Evolutionary conservation across 768 basidiomycete genomes (phyloP).

Genomic region (Kwoniella pini): DNA sequence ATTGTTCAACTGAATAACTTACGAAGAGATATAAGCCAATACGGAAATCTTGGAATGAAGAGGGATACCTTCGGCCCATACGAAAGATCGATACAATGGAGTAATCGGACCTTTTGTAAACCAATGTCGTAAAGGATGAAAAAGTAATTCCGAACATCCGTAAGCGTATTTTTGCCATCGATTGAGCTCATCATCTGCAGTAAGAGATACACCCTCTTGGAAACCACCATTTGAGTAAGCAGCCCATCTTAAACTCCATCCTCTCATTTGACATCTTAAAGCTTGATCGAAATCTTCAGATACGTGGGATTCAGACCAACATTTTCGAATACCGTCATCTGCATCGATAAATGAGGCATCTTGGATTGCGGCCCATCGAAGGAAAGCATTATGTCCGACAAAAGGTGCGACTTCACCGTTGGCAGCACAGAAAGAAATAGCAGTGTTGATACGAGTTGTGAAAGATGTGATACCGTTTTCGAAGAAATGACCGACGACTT

Average conservation of each 20-base stretch:
- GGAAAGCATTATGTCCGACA: constrained; percentile 64
- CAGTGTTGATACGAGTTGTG: constrained; percentile 74
- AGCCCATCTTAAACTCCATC: constrained; percentile 59
- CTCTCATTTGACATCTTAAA: constrained; percentile 62
- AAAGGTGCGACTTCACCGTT: constrained; percentile 45
- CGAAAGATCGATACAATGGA: constrained; percentile 49
- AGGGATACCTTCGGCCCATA: constrained; percentile 57
- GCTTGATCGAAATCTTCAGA: constrained; percentile 69
- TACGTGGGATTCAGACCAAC: constrained; percentile 80
- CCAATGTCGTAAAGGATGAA: constrained; percentile 80
- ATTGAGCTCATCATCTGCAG: constrained; percentile 81
- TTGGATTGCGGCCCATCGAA: constrained; percentile 85
- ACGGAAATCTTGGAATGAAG: constrained; percentile 63
- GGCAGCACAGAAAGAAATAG: constrained; percentile 53
- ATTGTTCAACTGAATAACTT: background rate
- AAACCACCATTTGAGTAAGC: constrained; percentile 82
- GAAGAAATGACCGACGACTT: constrained; percentile 63
- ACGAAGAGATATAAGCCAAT: constrained; percentile 60
- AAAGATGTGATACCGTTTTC: constrained; percentile 59
- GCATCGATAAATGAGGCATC: constrained; percentile 72
- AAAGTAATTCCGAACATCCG: constrained; percentile 63
- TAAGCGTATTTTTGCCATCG: constrained; percentile 74
- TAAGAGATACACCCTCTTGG: constrained; percentile 88
- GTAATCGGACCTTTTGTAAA: constrained; percentile 78
- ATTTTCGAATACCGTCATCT: constrained; percentile 66